Conservation (phyloP, 345 rosid species). For the Barbarea vulgaris region DNA sequence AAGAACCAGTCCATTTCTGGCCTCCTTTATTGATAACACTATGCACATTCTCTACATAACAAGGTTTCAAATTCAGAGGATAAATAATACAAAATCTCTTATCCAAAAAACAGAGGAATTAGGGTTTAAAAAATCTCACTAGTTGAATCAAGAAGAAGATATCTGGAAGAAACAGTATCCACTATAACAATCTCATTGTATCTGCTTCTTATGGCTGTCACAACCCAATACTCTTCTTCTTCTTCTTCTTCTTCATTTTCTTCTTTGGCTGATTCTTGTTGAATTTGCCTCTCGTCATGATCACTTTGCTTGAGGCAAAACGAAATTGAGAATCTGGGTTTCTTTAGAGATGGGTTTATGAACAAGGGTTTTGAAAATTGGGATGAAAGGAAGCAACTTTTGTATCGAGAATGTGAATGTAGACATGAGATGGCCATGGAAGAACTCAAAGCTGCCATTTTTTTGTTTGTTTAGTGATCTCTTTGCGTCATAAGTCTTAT, state of each 20-base stretch:
- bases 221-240: constrained; percentile 56
- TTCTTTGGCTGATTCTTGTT: neutral
- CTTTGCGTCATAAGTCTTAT: constrained; percentile 24
- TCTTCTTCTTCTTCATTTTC: constrained; percentile 37
- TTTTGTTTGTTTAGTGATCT: neutral
- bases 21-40: constrained; percentile 67
- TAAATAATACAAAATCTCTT: neutral
- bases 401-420: constrained; percentile 5
- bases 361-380: constrained; percentile 27
- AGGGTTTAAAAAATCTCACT: constrained; percentile 33
- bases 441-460: constrained; percentile 41
- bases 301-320: constrained; percentile 33
- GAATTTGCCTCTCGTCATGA: neutral
- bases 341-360: constrained; percentile 17
- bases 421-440: constrained; percentile 21
- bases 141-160: constrained; percentile 83
- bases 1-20: constrained; percentile 70
- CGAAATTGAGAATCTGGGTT: constrained; percentile 37
- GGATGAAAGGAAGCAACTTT: constrained; percentile 29
- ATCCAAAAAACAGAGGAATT: neutral
- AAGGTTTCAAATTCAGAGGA: constrained; percentile 14
- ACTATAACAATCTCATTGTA: constrained; percentile 78
- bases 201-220: constrained; percentile 56
- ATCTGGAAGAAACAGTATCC: constrained; percentile 60
- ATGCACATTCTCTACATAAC: constrained; percentile 68